Base-by-base conservation (phyloP, 768 basidiomycete species). In the Rhodocollybia butyracea region DNA sequence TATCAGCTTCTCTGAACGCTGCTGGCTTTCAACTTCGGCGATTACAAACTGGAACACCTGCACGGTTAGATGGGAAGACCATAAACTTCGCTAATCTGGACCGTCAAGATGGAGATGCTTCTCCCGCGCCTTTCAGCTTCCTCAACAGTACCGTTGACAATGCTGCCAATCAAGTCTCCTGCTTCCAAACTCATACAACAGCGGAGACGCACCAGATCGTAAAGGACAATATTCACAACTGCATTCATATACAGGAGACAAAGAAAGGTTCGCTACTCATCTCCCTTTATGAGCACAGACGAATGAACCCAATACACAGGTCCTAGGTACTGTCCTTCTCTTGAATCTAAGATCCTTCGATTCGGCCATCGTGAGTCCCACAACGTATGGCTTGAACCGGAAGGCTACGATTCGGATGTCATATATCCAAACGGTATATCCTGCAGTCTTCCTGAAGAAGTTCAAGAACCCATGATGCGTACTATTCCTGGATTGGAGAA, bases 371-470 rank as follows among this genome's bases (percentile, higher is more conserved):
- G 89, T 67, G 70, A 74, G 5, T 70, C 72, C 4, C 94, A 96
- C 63, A 84, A 71, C 2, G 79, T 95, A 39, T 96, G 93, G 92
- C 74, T 96, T 3, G 94, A 96, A 65, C 94, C 92, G 0, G 94
- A 96, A 65, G 94, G 94, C 0, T 94, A 91, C 56, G 89, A 92
- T 63, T 90, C 92, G 15, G 93, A 92, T 55, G 66, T 95, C 13
- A 86, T 95, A 54, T 96, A 96, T 63, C 94, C 94, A 1, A 93
- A 93, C 57, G 94, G 94, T 0, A 78, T 96, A 15, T 94, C 92
- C 2, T 89, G 88, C 64, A 91, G 90, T 54, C 77, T 96, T 61
- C 91, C 94, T 0, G 88, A 89, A 66, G 94, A 95, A 56, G 70
- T 89, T 0, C 94, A 96, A 67, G 85, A 90, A 61, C 67, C 77